Percentiles rank a stretch among this genome's conserved stretches.
phyloP scores from a whole-genome alignment of 2,329 filamentous ascomycete genomes.

The Talaromyces marneffei region DNA sequence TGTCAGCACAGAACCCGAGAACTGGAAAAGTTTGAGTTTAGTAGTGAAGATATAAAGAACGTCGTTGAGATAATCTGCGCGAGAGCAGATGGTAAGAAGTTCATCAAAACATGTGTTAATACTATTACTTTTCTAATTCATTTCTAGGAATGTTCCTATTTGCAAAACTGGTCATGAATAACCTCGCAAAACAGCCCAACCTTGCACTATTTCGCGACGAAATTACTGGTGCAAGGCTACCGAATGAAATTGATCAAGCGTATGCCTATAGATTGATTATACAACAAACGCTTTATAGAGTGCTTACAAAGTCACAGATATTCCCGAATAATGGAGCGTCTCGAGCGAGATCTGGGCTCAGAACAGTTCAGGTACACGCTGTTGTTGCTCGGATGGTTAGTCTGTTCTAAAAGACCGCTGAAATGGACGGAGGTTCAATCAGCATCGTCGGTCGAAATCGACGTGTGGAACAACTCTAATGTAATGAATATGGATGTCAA shows the following conservation, averaged over 20 bases:
- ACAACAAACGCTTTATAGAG: background rate
- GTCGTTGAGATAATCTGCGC: slow-evolving; percentile 1
- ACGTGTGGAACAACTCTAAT: background rate
- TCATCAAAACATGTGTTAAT: background rate
- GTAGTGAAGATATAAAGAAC: background rate
- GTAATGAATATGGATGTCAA: background rate
- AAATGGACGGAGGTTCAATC: slow-evolving; percentile 2
- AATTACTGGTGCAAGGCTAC: background rate
- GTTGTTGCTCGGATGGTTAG: background rate
- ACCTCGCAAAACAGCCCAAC: background rate
- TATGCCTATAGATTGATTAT: background rate
- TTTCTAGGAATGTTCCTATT: slow-evolving; percentile 9
- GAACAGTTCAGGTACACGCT: background rate
- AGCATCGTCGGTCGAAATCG: background rate
- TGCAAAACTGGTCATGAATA: slow-evolving; percentile 6
- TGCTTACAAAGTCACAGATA: background rate
- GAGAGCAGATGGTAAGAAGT: background rate
- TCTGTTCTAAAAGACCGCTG: slow-evolving; percentile 1
- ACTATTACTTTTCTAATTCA: background rate
- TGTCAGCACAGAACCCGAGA: slow-evolving; percentile 6
- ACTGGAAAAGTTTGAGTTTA: slow-evolving; percentile 5
- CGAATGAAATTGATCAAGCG: background rate
- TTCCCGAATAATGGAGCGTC: background rate
- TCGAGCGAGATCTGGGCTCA: background rate
- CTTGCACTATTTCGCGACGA: background rate